phyloP scores from a whole-genome alignment of 495 filamentous ascomycete species.

The Niebla homalea region DNA sequence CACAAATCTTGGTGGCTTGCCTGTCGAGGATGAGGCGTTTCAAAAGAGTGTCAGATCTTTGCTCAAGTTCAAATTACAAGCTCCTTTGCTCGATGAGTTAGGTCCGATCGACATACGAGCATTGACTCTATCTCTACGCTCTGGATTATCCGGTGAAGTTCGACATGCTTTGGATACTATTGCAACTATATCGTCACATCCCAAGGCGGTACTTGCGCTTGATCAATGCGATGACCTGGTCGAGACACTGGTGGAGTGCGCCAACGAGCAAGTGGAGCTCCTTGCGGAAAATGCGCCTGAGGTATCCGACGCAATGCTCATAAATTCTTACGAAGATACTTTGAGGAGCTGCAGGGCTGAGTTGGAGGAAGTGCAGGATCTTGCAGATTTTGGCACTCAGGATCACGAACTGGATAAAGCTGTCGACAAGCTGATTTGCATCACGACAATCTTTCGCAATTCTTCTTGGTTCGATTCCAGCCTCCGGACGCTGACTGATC shows the following conservation, averaged over 20 bases:
- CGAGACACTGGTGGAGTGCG: constrained; percentile 79
- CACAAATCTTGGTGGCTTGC: constrained; percentile 29
- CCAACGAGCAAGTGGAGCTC: constrained; percentile 69
- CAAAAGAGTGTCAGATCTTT: constrained; percentile 48
- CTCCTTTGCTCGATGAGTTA: constrained; percentile 64
- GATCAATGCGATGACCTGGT: constrained; percentile 76
- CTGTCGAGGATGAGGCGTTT: constrained; percentile 31
- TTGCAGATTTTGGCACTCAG: constrained; percentile 58
- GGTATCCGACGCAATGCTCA: constrained; percentile 66
- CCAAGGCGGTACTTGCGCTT: constrained; percentile 47
- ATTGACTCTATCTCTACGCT: constrained; percentile 84
- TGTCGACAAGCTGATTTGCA: constrained; percentile 74
- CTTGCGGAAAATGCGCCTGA: constrained; percentile 69
- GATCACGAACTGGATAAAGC: constrained; percentile 77
- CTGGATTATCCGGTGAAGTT: constrained; percentile 77
- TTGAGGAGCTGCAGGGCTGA: constrained; percentile 63
- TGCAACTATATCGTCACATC: constrained; percentile 53
- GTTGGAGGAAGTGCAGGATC: constrained; percentile 50
- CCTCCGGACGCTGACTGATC: constrained; percentile 53
- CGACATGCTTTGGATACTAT: constrained; percentile 78
- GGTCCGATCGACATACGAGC: constrained; percentile 83
- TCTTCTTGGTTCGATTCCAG: constrained; percentile 77
- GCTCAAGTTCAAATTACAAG: constrained; percentile 48
- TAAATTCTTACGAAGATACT: constrained; percentile 79
- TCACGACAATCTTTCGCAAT: constrained; percentile 86